These are phyloP conservation scores for Metarhizium robertsii DNA, from an alignment of 2,329 filamentous ascomycete genomes.

Conservation along the genomic window DNA sequence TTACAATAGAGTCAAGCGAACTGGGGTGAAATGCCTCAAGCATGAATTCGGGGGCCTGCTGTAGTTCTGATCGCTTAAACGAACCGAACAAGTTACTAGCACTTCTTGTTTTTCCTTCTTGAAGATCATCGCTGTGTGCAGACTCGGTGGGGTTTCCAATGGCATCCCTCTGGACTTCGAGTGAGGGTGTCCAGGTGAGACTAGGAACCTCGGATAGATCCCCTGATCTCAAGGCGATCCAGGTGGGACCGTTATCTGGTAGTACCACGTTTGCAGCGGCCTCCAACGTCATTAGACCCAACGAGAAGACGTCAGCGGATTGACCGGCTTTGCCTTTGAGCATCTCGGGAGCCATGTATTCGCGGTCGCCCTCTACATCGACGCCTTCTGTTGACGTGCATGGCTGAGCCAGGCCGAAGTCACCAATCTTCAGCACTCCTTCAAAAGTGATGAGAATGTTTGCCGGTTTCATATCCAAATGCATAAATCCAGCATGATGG, in stretches of 20 bases:
- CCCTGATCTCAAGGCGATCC: slow-evolving; percentile 81
- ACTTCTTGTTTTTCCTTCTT: slow-evolving; percentile 21
- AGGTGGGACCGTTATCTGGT: slow-evolving; percentile 84
- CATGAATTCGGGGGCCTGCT: slow-evolving; percentile 79
- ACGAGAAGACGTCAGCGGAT: slow-evolving; percentile 85
- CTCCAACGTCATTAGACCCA: slow-evolving; percentile 90
- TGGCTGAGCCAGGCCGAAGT: slow-evolving; percentile 72
- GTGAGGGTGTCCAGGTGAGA: slow-evolving; percentile 71
- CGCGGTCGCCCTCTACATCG: slow-evolving; percentile 88
- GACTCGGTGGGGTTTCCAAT: slow-evolving; percentile 36
- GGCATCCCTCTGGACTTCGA: slow-evolving; percentile 62
- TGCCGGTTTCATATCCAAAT: slow-evolving; percentile 77
- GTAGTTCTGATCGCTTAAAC: slow-evolving; percentile 39
- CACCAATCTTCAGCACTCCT: slow-evolving; percentile 73
- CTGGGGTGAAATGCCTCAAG: slow-evolving; percentile 59
- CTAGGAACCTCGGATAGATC: slow-evolving; percentile 85
- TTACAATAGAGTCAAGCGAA: slow-evolving; percentile 75
- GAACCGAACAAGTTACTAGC: slow-evolving; percentile 32
- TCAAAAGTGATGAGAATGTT: slow-evolving; percentile 78
- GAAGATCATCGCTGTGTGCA: slow-evolving; percentile 25
- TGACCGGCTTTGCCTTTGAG: slow-evolving; percentile 80
- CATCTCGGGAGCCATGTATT: slow-evolving; percentile 93
- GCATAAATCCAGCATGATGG: slow-evolving; percentile 77
- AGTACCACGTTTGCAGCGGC: slow-evolving; percentile 90
- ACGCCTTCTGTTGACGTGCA: slow-evolving; percentile 71